Evolutionary conservation across 2,329 filamentous ascomycete genomes (phyloP).

Genomic region (Fusarium sp.): DNA sequence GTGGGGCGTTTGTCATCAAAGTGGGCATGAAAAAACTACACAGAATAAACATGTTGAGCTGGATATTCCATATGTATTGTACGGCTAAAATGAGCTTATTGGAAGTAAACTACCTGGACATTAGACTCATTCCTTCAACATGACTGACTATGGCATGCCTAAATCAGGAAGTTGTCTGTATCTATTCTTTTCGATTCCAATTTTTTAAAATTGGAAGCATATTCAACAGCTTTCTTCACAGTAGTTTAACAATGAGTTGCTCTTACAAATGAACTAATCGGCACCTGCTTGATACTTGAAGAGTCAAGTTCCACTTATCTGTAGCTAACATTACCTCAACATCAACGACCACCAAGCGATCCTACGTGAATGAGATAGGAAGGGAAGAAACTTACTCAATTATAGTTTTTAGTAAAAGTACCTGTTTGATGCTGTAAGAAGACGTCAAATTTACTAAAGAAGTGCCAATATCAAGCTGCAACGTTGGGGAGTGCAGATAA

Average conservation of each 20-base stretch:
- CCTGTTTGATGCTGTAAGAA: not conserved
- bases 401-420: fast-evolving
- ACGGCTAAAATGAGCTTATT: no score
- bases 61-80: no score
- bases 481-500: not conserved
- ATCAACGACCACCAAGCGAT: not conserved
- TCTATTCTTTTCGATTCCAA: no score
- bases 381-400: fast-evolving
- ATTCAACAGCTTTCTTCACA: not conserved
- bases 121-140: no score
- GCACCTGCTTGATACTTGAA: not conserved
- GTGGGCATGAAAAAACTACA: not conserved
- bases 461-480: not conserved
- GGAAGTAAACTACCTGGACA: no score
- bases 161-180: no score
- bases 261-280: not conserved
- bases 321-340: not conserved
- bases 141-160: no score
- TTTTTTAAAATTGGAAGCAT: not conserved
- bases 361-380: fast-evolving
- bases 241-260: not conserved
- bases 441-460: not conserved
- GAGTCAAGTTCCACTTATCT: not conserved
- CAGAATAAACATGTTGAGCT: not conserved
- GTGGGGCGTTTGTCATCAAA: no score